Percentiles rank a stretch among this genome's conserved stretches.
phyloP scores from a whole-genome alignment of 2,329 filamentous ascomycete genomes.

The Aspergillus brunneoviolaceus region DNA sequence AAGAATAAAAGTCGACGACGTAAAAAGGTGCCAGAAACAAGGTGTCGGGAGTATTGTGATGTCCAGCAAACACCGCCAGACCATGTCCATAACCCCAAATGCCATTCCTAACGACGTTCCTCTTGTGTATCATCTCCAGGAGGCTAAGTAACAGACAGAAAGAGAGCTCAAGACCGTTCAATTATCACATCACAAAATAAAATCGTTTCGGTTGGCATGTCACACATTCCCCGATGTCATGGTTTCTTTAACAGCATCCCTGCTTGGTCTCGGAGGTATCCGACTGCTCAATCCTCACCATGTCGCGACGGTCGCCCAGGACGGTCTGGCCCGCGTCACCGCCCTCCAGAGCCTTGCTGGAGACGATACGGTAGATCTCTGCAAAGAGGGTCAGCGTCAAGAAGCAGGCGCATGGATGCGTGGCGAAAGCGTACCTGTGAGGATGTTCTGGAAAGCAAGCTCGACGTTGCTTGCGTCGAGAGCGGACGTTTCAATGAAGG shows the following conservation, averaged over 20 bases:
- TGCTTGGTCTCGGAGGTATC: constrained; percentile 74
- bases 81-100: constrained; percentile 26
- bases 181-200: constrained; percentile 42
- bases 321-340: constrained; percentile 78
- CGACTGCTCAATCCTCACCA: constrained; percentile 81
- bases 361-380: constrained; percentile 99
- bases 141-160: constrained; percentile 37
- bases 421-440: constrained; percentile 70
- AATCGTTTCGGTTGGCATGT: constrained; percentile 35
- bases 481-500: constrained; percentile 98
- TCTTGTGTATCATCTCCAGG: constrained; percentile 36
- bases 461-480: constrained; percentile 99
- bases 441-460: constrained; percentile 98
- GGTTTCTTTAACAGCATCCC: constrained; percentile 41
- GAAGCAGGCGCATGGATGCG: constrained; percentile 1
- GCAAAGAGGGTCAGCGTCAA: constrained; percentile 16
- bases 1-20: constrained; percentile 17
- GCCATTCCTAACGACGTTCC: constrained; percentile 31
- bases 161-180: constrained; percentile 39
- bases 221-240: constrained; percentile 19
- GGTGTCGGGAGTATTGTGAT: constrained; percentile 17
- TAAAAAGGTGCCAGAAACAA: constrained; percentile 17
- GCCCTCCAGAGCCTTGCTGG: constrained; percentile 92
- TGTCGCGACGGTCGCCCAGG: constrained; percentile 73
- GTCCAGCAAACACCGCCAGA: constrained; percentile 27